A percentile compares a stretch with the other conserved stretches of the same genome.
Conservation (phyloP, 148 eudicot species). For the Selenicereus undatus region DNA sequence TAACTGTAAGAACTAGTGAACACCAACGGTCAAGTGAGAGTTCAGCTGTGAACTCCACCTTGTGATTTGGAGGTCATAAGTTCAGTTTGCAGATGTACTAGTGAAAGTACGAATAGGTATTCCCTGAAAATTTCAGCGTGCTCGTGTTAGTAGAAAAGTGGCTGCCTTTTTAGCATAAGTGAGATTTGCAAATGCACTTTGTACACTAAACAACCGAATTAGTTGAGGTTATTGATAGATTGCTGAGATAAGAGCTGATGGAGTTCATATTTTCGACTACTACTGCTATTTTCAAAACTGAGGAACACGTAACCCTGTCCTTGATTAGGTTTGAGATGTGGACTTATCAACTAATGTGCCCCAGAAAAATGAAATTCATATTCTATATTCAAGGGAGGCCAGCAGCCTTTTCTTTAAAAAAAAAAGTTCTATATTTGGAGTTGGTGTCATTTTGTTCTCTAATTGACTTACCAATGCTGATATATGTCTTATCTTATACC, state of each 20-base stretch:
- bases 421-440: too few relatives aligned
- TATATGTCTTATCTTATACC: neutral
- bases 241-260: neutral
- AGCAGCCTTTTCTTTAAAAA: too few relatives aligned
- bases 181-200: neutral
- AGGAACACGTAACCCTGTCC: neutral
- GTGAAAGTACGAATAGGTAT: neutral
- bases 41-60: neutral
- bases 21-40: neutral
- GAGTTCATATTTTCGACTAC: neutral
- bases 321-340: conserved; percentile 23
- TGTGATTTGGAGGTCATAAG: neutral
- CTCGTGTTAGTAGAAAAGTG: neutral
- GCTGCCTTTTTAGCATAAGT: neutral
- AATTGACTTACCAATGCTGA: conserved; percentile 7
- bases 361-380: conserved; percentile 3
- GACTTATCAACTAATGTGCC: conserved; percentile 20
- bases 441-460: neutral
- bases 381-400: conserved; percentile 10
- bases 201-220: neutral
- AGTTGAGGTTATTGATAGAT: neutral
- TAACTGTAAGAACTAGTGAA: neutral
- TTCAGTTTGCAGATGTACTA: neutral
- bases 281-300: neutral
- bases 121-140: neutral